These are phyloP conservation scores for Prunus yedoensis DNA, from an alignment of 331 rosid species.

Conservation along the genomic window DNA sequence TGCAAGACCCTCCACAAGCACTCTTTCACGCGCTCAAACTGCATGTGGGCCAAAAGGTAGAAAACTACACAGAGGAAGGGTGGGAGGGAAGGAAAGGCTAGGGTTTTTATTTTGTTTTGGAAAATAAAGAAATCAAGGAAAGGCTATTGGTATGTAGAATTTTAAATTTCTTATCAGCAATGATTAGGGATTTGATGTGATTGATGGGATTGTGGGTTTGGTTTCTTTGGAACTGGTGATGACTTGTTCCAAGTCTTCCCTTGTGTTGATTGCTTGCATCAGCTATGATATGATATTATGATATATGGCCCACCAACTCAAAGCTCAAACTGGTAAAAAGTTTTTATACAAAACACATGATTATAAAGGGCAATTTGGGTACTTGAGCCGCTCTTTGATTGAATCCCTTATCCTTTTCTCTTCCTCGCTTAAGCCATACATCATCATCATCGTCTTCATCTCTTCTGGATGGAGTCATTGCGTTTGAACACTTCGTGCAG, in stretches of 20 bases:
- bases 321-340: background rate
- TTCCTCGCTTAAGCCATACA: conserved; percentile 40
- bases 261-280: conserved; percentile 25
- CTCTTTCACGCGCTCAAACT: too few relatives aligned
- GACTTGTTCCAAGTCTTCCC: background rate
- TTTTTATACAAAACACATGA: background rate
- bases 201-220: conserved; percentile 21
- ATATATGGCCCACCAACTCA: background rate
- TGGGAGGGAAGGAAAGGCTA: too few relatives aligned
- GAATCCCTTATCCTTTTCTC: conserved; percentile 33
- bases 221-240: background rate
- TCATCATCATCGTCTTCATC: background rate
- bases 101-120: too few relatives aligned
- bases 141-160: background rate
- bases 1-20: too few relatives aligned
- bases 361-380: conserved; percentile 29
- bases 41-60: too few relatives aligned
- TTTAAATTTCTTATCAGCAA: conserved; percentile 46
- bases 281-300: background rate
- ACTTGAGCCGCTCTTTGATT: conserved; percentile 20
- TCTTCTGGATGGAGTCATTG: too few relatives aligned
- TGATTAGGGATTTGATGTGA: conserved; percentile 56
- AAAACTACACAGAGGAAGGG: too few relatives aligned
- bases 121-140: too few relatives aligned
- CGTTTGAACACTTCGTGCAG: conserved; percentile 44